Evolutionary conservation across 352 stramenopile species (phyloP), one percentile per base, ranked within the genome.

Genomic region (Pythium myriotylum): DNA sequence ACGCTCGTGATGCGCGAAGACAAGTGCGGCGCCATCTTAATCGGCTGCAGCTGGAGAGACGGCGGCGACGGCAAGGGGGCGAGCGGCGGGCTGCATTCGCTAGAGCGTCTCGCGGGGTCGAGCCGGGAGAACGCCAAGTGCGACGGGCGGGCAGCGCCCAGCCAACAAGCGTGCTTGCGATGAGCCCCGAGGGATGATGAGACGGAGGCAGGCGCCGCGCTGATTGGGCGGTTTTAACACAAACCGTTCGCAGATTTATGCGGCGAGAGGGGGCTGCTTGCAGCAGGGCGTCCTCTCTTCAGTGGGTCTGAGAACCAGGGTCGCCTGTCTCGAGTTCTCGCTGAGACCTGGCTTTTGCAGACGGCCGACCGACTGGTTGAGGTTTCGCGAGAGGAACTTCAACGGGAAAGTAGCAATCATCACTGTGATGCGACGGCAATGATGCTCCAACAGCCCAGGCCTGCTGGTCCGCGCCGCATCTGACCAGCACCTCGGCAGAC

Each of bases 1-100:
- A 91, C 76, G 49, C 81, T 88, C 17, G 76, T 83, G 57, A 87
- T 74, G 5, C 75, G 58, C 23, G 63, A 58, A 27, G 61, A 56
- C 23, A 51, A 13, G 29, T 54, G 53, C 60, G 51, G 43, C n/a
- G 50, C 33, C 59, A 59, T 62, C 42, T 58, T 43, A 58, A 12
- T 58, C 35, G 23, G 24, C 37, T 9, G 35, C 50, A 12, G 37
- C 24, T 32, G 14, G 23, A 26, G 46, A 33, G 24, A 37, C 48
- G 29, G 19, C 27, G 50, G 23, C 35, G 50, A 10, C 3, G 2
- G 9, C 3, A 20, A 22, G 19, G 10, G 12, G 3, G n/a, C 29
- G 5, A 35, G 22, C 2, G 32, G 32, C 10, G 2, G 51, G 22
- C 35, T 9, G 23, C 37, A 42, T 51, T 60, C 40, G 43, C 50